Evolutionary conservation across 2,329 filamentous ascomycete genomes (phyloP).

Genomic region (Alternaria gaisen): DNA sequence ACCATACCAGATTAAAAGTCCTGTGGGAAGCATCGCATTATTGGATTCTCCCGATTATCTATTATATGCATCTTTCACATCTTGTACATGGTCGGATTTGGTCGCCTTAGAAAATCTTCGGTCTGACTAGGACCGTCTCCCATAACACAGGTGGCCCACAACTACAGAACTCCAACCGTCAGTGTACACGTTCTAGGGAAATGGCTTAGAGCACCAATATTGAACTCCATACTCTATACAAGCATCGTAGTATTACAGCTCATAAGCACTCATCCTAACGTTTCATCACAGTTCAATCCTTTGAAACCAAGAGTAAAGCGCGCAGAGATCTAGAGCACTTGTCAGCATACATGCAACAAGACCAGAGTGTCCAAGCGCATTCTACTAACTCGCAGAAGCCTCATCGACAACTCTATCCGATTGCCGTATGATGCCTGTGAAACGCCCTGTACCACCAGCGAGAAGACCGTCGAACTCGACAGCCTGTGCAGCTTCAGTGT

Average conservation of each 20-base stretch:
- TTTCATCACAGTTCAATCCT: background rate
- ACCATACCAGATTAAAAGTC: too few relatives aligned
- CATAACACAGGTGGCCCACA: background rate
- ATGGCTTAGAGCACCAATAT: too few relatives aligned
- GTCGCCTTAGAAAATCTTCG: background rate
- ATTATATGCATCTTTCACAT: too few relatives aligned
- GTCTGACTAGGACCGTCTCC: background rate
- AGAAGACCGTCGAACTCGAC: slow-evolving; percentile 53
- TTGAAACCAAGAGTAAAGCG: background rate
- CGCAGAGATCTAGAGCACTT: background rate
- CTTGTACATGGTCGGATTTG: too few relatives aligned
- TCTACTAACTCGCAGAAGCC: slow-evolving; percentile 28
- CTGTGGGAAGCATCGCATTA: too few relatives aligned
- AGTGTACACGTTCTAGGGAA: background rate
- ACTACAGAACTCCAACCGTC: background rate
- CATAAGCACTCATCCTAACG: background rate
- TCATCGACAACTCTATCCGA: slow-evolving; percentile 28
- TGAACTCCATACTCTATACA: background rate
- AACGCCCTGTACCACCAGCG: slow-evolving; percentile 54
- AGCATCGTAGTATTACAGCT: background rate
- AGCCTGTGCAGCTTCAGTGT: slow-evolving; percentile 45
- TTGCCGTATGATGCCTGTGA: slow-evolving; percentile 43
- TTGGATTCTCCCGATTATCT: too few relatives aligned
- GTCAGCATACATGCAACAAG: slow-evolving; percentile 4
- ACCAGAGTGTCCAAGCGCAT: background rate